A percentile compares a stretch with the other conserved stretches of the same genome.
These are phyloP conservation scores for Moringa oleifera DNA, from an alignment of 345 rosid species.

Conservation along the genomic window DNA sequence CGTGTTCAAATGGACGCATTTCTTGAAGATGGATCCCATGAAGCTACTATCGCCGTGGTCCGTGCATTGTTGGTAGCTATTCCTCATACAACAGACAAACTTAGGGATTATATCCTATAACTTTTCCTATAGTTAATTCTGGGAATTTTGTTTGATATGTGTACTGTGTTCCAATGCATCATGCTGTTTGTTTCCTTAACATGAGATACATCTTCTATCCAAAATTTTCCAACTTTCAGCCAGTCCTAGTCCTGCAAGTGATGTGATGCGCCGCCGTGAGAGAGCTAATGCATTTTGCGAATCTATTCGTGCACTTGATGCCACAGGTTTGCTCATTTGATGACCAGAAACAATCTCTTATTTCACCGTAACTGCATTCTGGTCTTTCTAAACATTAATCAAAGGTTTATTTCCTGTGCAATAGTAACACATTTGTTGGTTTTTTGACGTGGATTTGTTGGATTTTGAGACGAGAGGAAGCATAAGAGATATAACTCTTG, in stretches of 20 bases:
- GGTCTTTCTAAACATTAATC: too few relatives aligned
- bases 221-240: slow-evolving; percentile 84
- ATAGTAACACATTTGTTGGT: too few relatives aligned
- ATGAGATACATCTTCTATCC: slow-evolving; percentile 61
- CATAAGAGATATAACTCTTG: too few relatives aligned
- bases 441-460: too few relatives aligned
- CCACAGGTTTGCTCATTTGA: slow-evolving; percentile 55
- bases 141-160: slow-evolving; percentile 2
- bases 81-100: slow-evolving; percentile 87
- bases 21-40: slow-evolving; percentile 98
- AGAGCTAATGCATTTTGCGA: slow-evolving; percentile 89
- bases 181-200: slow-evolving; percentile 38
- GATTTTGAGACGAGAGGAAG: too few relatives aligned
- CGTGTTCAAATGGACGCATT: slow-evolving; percentile 99
- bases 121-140: slow-evolving; percentile 3
- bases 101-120: slow-evolving; percentile 82
- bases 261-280: slow-evolving; percentile 63
- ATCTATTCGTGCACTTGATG: slow-evolving; percentile 93
- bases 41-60: slow-evolving; percentile 84
- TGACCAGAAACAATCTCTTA: neutral
- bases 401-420: too few relatives aligned
- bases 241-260: slow-evolving; percentile 51
- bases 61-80: slow-evolving; percentile 81
- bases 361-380: too few relatives aligned
- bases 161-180: slow-evolving; percentile 6